These are phyloP conservation scores for Dittrichia graveolens DNA, from an alignment of 129 eudicot genomes.

Conservation along the genomic window DNA sequence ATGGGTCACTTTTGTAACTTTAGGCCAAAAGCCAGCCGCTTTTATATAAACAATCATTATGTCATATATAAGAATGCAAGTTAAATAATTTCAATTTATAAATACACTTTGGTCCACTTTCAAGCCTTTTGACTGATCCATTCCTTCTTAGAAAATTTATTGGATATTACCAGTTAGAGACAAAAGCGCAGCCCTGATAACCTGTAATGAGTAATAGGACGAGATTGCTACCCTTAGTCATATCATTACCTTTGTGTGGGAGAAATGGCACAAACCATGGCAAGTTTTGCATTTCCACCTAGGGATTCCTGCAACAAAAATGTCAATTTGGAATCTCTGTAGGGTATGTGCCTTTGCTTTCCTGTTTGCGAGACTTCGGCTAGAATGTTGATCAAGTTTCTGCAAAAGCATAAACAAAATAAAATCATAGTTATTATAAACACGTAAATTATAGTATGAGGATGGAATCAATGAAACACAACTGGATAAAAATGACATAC, in stretches of 20 bases:
- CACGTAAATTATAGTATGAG: not conserved
- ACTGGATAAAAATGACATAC: conserved; percentile 46
- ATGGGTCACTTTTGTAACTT: not conserved
- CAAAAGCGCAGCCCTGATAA: not conserved
- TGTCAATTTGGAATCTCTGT: conserved; percentile 94
- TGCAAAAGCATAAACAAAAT: conserved; percentile 33
- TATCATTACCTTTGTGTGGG: conserved; percentile 69
- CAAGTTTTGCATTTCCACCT: conserved; percentile 95
- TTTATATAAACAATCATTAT: not conserved
- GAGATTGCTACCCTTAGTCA: not conserved
- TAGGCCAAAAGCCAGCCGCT: no score
- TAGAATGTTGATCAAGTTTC: conserved; percentile 90
- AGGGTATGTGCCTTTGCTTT: conserved; percentile 95
- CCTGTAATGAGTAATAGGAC: not conserved
- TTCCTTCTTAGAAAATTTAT: not conserved
- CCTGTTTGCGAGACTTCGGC: conserved; percentile 99
- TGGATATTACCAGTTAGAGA: not conserved
- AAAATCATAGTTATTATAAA: not conserved
- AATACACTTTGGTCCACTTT: not conserved
- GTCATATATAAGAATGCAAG: not conserved
- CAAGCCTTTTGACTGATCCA: not conserved
- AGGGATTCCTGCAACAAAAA: conserved; percentile 97
- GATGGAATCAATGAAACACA: no score
- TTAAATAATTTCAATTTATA: not conserved
- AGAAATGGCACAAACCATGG: conserved; percentile 96